Evolutionary conservation across 805 yeast genomes (phyloP), one percentile per base, ranked within the genome.

Genomic region (Suhomyces sp.): DNA sequence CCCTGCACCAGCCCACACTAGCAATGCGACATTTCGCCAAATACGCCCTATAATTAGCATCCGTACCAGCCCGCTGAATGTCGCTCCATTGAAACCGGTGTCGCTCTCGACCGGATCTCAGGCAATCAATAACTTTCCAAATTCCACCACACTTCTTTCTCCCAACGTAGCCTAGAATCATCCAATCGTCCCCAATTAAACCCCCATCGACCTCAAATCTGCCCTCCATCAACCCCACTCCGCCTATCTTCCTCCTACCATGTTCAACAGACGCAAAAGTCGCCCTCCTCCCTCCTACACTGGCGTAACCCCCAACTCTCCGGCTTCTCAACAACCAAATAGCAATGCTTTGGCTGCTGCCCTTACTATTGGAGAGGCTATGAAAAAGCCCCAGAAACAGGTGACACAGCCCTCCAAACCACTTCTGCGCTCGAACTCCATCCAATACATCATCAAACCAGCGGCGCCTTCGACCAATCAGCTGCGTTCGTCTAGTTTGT

Each of bases 291-390:
- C 68, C 12, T 54, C 72, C 16, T 68, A 68, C 44, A 68, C 73
- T 4, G 73, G 72, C 16, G 72, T 68, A 16, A 65, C 64, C 42
- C 68, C 56, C 36, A 42, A 50, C 6, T 56, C 65, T 2, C 63
- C 63, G 6, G 44, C 59, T 5, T 35, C 55, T 11, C 52, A 41
- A 33, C 67, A 64, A 37, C 73, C 73, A 14, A 58, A 49, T 43
- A 50, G 56, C 28, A 52, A 54, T 27, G 74, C 74, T 13, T 48
- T 62, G 53, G 74, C 74, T 4, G 74, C 74, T 4, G 74, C 74
- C 1, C 47, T 64, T 31, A 60, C 71, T 19, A 68, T 68, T 40
- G 74, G 74, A 12, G 52, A 66, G 38, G 47, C 47, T 20, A 42
- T 55, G 42, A 54, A 52, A 36, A 47, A 42, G 29, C 29, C 29